These are phyloP conservation scores for Coix lacrymajobi DNA, from an alignment of 176 grass and related monocot genomes.

Conservation along the genomic window DNA sequence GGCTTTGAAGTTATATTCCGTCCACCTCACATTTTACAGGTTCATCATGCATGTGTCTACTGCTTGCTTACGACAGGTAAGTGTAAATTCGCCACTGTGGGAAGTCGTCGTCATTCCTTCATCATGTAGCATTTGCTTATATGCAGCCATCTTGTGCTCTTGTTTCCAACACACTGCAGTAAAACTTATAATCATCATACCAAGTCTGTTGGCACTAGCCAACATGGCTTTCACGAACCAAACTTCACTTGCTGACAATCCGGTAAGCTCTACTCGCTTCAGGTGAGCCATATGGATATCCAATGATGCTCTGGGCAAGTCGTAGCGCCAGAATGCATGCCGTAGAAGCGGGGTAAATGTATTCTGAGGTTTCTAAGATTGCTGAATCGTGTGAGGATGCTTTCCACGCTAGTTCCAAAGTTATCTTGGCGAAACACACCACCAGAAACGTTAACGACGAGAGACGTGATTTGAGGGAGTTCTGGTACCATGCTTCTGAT, in stretches of 20 bases:
- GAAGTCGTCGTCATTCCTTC: neutral
- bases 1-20: neutral
- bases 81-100: neutral
- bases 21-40: neutral
- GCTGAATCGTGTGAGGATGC: neutral
- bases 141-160: neutral
- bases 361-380: neutral
- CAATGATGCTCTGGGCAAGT: too few relatives aligned
- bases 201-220: neutral
- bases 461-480: neutral
- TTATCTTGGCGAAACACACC: neutral
- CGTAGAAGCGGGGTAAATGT: neutral
- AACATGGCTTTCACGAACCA: neutral
- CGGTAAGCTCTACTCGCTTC: neutral
- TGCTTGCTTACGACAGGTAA: neutral
- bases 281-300: neutral
- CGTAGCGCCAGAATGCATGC: too few relatives aligned
- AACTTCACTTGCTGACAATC: neutral
- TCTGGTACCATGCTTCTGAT: neutral
- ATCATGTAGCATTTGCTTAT: neutral
- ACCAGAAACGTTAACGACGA: neutral
- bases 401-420: neutral
- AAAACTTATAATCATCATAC: neutral
- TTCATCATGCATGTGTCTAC: neutral
- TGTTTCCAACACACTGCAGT: neutral